phyloP scores from a whole-genome alignment of 805 yeast genomes.

The Ogataea henricii region DNA sequence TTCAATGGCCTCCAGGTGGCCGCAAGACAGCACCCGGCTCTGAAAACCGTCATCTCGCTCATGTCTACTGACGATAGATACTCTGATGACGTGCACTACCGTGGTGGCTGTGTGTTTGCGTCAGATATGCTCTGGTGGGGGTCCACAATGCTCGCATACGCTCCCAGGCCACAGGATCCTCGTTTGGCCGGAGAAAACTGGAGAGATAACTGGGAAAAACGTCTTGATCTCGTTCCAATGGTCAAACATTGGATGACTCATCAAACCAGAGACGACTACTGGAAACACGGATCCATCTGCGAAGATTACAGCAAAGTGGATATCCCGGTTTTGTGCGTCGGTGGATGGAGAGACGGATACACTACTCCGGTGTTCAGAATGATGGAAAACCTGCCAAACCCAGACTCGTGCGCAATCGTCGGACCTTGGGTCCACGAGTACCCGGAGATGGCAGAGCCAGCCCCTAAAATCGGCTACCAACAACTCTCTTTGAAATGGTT shows the following conservation, averaged over 20 bases:
- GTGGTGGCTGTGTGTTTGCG: slow-evolving; percentile 48
- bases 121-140: slow-evolving; percentile 55
- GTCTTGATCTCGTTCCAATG: slow-evolving; percentile 43
- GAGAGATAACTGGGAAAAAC: slow-evolving; percentile 43
- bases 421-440: slow-evolving; percentile 55
- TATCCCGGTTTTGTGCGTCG: slow-evolving; percentile 46
- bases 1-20: slow-evolving; percentile 49
- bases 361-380: slow-evolving; percentile 46
- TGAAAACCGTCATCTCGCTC: slow-evolving; percentile 44
- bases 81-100: slow-evolving; percentile 50
- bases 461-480: slow-evolving; percentile 46
- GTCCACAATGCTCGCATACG: slow-evolving; percentile 46
- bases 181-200: slow-evolving; percentile 40
- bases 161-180: slow-evolving; percentile 50
- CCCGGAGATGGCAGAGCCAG: slow-evolving; percentile 50
- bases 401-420: slow-evolving; percentile 39
- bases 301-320: slow-evolving; percentile 42
- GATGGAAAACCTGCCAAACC: slow-evolving; percentile 43
- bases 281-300: slow-evolving; percentile 50
- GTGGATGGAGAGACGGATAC: slow-evolving; percentile 53
- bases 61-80: slow-evolving; percentile 52
- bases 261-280: slow-evolving; percentile 46
- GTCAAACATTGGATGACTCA: slow-evolving; percentile 44
- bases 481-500: slow-evolving; percentile 46
- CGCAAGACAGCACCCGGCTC: slow-evolving; percentile 48